phyloP scores from a whole-genome alignment of 345 rosid genomes.

The Corchorus capsularis region DNA sequence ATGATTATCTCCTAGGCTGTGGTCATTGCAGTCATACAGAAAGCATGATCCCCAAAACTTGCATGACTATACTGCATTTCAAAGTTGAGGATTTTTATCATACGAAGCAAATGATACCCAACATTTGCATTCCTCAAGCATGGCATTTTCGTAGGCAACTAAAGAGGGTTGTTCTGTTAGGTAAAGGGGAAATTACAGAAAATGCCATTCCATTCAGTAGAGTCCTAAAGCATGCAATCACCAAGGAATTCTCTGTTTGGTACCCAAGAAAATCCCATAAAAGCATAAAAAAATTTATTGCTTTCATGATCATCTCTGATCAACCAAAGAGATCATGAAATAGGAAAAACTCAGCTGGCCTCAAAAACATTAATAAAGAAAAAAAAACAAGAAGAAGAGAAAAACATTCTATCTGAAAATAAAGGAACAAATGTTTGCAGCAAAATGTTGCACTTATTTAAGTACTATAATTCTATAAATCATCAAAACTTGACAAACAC shows the following conservation, averaged over 20 bases:
- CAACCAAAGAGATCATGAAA: neutral
- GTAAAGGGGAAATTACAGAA: neutral
- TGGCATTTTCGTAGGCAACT: neutral
- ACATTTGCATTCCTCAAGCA: neutral
- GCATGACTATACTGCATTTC: neutral
- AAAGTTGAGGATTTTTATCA: neutral
- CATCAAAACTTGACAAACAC: neutral
- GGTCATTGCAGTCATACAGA: slow-evolving; percentile 5
- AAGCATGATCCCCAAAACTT: neutral
- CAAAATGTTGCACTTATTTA: neutral
- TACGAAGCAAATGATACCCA: slow-evolving; percentile 10
- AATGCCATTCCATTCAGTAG: neutral
- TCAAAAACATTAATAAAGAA: neutral
- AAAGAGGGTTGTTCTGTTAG: neutral
- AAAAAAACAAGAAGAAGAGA: neutral
- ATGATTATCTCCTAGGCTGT: neutral
- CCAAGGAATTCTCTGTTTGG: neutral
- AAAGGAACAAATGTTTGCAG: neutral
- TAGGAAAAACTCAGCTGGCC: neutral
- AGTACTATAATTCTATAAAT: neutral
- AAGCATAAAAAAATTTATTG: neutral
- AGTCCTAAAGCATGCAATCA: neutral
- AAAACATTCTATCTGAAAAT: neutral
- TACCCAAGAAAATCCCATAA: neutral
- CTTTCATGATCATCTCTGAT: neutral